These are phyloP conservation scores for Solanum sejunctum DNA, from an alignment of 257 asterid species.

Conservation along the genomic window DNA sequence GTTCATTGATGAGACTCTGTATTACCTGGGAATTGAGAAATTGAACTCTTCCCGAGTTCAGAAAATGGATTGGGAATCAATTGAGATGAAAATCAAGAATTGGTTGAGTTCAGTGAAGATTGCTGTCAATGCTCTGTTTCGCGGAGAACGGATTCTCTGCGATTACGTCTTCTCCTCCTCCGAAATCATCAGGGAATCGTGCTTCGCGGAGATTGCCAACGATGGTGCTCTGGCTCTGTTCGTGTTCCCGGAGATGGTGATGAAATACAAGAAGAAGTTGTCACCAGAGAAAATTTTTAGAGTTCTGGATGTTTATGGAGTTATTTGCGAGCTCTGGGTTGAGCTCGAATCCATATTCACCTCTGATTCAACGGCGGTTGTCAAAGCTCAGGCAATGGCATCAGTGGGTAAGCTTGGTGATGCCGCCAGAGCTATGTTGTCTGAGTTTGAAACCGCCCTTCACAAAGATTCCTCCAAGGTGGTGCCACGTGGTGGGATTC, in stretches of 20 bases:
- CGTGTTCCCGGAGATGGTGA: constrained; percentile 39
- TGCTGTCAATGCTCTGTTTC: constrained; percentile 44
- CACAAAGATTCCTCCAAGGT: constrained; percentile 59
- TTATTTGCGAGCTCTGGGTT: constrained; percentile 46
- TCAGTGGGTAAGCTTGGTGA: constrained; percentile 55
- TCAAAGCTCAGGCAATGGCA: constrained; percentile 40
- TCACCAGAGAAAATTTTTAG: constrained; percentile 78
- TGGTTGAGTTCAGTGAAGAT: constrained; percentile 41
- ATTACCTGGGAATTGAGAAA: background rate
- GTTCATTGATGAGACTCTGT: constrained; percentile 37
- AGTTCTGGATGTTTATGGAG: constrained; percentile 53
- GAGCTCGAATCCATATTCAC: constrained; percentile 47
- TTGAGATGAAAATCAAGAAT: constrained; percentile 39
- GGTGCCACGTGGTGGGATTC: constrained; percentile 48
- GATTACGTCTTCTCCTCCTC: constrained; percentile 54
- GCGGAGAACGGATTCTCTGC: constrained; percentile 53
- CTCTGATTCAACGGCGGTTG: constrained; percentile 32
- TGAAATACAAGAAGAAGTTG: constrained; percentile 44
- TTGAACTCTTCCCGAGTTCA: constrained; percentile 25
- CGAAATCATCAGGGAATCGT: constrained; percentile 33
- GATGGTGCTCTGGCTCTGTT: constrained; percentile 41
- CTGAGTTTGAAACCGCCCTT: constrained; percentile 63
- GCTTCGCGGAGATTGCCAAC: constrained; percentile 47
- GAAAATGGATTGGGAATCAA: constrained; percentile 54
- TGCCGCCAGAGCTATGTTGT: constrained; percentile 40